A percentile compares a stretch with the other conserved stretches of the same genome.
Evolutionary conservation across 805 yeast species (phyloP).

Genomic region (Candida fluviatilis): DNA sequence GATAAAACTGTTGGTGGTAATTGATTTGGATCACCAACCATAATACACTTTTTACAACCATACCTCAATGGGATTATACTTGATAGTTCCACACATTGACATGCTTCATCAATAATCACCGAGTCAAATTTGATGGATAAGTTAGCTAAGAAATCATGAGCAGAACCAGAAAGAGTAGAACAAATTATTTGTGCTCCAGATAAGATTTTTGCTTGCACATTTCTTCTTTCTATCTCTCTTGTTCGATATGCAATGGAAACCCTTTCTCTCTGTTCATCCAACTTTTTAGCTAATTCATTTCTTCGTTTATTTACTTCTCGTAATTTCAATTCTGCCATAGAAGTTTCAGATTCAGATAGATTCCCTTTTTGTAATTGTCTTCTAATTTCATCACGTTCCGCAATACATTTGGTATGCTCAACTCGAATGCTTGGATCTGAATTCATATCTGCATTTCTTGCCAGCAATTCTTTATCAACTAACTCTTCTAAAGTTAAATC

Average conservation of each 20-base stretch:
- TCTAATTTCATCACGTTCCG: conserved; percentile 55
- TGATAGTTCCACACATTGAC: conserved; percentile 92
- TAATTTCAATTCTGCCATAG: conserved; percentile 45
- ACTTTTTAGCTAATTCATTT: conserved; percentile 63
- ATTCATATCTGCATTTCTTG: conserved; percentile 29
- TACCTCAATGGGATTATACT: conserved; percentile 88
- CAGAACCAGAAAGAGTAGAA: conserved; percentile 89
- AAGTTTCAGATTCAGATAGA: conserved; percentile 38
- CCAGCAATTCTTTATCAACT: conserved; percentile 59
- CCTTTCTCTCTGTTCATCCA: conserved; percentile 77
- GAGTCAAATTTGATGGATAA: conserved; percentile 79
- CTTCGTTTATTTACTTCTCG: conserved; percentile 57
- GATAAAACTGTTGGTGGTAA: conserved; percentile 95
- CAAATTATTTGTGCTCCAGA: conserved; percentile 81
- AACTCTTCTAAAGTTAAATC: conserved; percentile 83
- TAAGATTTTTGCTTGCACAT: conserved; percentile 67
- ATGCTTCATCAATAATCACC: conserved; percentile 94
- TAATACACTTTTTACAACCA: conserved; percentile 84
- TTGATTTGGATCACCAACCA: conserved; percentile 99
- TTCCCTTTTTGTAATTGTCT: conserved; percentile 23
- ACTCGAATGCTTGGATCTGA: conserved; percentile 47
- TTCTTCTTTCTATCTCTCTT: conserved; percentile 73
- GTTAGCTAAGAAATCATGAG: conserved; percentile 78
- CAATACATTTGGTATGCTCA: conserved; percentile 48
- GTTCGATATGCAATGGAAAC: conserved; percentile 66